Base-by-base conservation (phyloP, 352 stramenopile genomes). In the Halophytophthora batemanensis region DNA sequence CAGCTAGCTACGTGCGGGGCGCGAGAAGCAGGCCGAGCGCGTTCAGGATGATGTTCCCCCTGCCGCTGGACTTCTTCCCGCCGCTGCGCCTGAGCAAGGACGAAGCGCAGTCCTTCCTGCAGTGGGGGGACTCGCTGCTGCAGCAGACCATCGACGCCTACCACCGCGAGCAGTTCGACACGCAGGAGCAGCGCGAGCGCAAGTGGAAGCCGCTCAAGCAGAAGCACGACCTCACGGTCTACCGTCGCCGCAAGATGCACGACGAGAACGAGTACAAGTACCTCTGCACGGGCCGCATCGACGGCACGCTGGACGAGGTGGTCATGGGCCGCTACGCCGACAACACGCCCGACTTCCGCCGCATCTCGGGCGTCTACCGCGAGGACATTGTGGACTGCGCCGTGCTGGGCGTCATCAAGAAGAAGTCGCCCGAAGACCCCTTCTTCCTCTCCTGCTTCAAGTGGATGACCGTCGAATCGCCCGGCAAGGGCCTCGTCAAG, bases 381-480 rank as follows among this genome's bases (percentile, higher is more conserved):
- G 73, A 87, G 17, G 80, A 90, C 60, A 70, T 88, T 36, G 75
- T 90, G 21, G 80, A 90, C 60, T 90, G 77, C 64, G 72, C 79
- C 19, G 71, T 90, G 29, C 59, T 90, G 12, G 75, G 82, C 47
- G 72, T 81, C 28, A 77, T 90, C 44, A 71, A 82, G 47, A 61
- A 56, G 15, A 66, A 74, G 48, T 79, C 71, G 18, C 43, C 54
- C 0, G 47, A 64, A 11, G 66, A 84, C 10, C 80, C 80, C 2
- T 90, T 86, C 53, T 88, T 81, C 53, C 84, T 81, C 48, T 78
- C 77, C 7, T 82, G 80, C 31, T 89, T 90, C 67, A 90, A 90
- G 63, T 90, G 80, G 80, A 87, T 87, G 75, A 87, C 75, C 6
- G 77, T 88, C 45, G 64, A 79, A 47, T 86, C 70, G 1, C 80